Base-by-base conservation (phyloP, 306 rosid species). In the Rosa persica region DNA sequence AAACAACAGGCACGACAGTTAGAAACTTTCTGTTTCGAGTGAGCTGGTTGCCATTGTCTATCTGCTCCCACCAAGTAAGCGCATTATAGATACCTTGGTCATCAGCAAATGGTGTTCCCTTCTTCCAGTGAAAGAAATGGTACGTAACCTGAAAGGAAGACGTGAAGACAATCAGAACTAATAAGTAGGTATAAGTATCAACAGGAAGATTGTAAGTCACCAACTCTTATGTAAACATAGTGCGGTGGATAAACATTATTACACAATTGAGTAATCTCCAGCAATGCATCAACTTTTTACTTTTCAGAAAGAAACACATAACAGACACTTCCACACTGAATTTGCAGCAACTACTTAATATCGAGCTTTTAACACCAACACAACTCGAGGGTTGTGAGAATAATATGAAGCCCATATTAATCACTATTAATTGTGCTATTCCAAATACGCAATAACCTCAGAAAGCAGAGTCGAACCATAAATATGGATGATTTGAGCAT, bases 31-130 rank as follows among this genome's bases (percentile, higher is more conserved):
- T 81, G 78, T 81, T 84, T 49, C 78, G 85, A 52, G 87, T 84
- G 67, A 84, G 87, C 57, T 84, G 87, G 49, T 84, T 81, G 72
- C 87, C 87, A 78, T 74, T 84, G 72, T 81, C 87, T 23, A 84
- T 81, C 85, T 84, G 87, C 55, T 84, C 87, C 87, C 87, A 84
- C 87, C 87, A 84, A 46, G 87, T 84, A 68, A 84, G 77, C n/a
- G 77, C 74, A 25, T 84, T 84, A 81, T 84, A 84, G 80, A 84
- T 78, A 69, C 87, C 87, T 66, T 84, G 87, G 61, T 84, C 87
- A 70, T 84, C 87, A 44, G 87, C 84, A 84, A 84, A 84, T 22
- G 87, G 87, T 36, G 87, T 84, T 78, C 87, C 87, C 39, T 84
- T 84, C 77, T 84, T 84, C 87, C 87, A 84, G 20, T 84, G 87